These are phyloP conservation scores for Helianthus tuberosus DNA, from an alignment of 129 eudicot genomes.

Conservation along the genomic window DNA sequence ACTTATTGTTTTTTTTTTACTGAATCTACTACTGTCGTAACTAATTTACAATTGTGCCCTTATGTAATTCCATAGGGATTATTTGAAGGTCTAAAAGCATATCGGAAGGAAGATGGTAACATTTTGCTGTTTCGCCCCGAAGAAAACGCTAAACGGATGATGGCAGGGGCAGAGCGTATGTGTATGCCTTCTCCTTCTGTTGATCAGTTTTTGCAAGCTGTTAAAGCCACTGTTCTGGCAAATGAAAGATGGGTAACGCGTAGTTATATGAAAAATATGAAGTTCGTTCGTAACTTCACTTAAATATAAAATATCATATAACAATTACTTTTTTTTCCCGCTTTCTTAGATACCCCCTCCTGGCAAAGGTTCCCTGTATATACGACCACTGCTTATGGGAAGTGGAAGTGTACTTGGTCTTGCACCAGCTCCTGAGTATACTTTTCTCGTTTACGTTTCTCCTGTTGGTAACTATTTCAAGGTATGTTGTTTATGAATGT, in stretches of 20 bases:
- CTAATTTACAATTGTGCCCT: conserved; percentile 2
- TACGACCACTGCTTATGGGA: conserved; percentile 94
- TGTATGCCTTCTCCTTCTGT: conserved; percentile 97
- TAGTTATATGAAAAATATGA: not conserved
- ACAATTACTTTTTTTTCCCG: not conserved
- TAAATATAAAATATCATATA: not conserved
- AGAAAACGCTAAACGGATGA: conserved; percentile 87
- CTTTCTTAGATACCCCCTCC: conserved; percentile 84
- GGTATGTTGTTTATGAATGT: conserved; percentile 45
- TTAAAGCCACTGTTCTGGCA: conserved; percentile 79
- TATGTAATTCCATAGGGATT: conserved; percentile 58
- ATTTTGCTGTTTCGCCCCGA: conserved; percentile 88
- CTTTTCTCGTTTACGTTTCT: conserved; percentile 84
- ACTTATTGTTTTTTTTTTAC: not conserved
- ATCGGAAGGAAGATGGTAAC: conserved; percentile 69
- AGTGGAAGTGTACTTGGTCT: conserved; percentile 96
- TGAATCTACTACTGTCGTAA: conserved; percentile 2
- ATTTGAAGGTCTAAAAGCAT: conserved; percentile 96
- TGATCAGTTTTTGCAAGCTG: conserved; percentile 94
- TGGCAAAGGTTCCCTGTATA: conserved; percentile 90
- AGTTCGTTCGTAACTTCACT: not conserved
- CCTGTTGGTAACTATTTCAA: conserved; percentile 98
- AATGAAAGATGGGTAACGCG: conserved; percentile 89
- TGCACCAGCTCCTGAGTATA: conserved; percentile 98
- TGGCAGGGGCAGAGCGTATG: conserved; percentile 89